Evolutionary conservation across 2,329 filamentous ascomycete genomes (phyloP), one percentile per base, ranked within the genome.

Genomic region (Talaromyces sp.): DNA sequence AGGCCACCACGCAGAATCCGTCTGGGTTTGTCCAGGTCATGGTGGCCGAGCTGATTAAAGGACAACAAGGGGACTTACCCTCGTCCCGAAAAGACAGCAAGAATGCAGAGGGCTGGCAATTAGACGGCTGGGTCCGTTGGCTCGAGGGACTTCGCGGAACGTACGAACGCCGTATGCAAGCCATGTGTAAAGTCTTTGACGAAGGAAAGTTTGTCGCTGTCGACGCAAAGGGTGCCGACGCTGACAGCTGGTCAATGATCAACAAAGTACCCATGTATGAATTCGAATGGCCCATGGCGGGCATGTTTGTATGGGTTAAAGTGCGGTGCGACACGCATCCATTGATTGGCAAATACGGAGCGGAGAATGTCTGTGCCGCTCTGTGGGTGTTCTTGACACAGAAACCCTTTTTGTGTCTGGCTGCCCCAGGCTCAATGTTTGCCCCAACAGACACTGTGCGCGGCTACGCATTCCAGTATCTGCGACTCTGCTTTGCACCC

Each of bases 231-330:
- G 68, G 78, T 52, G 76, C 76, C 40, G 77, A 76, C 6, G 76
- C 80, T 23, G 77, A 83, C 47, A 89, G 90, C 62, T 95, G 90
- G 88, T 85, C 88, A 63, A 83, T 93, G 63, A 83, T 96, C 54
- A 87, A 88, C 69, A 92, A 90, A 76, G 89, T 85, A 0, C 82
- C 83, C 63, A 83, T 96, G 67, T 90, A 88, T 74, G 85, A 87
- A 53, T 96, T 96, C 71, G 77, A 84, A 67, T 92, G 90, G 83
- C 92, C 93, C 0, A 85, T 89, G 31, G 93, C 88, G 40, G 93
- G 93, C 71, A 97, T 97, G 92, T 97, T 96, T 74, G 76, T 96
- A 61, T 97, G 93, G 93, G 69, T 96, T 3, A 83, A 85, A 61
- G 77, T 95, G 64, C 82, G 87, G 71, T 89, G 92, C 68, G 84